Evolutionary conservation across 2,329 filamentous ascomycete species (phyloP).

Genomic region (Canariomyces notabilis): DNA sequence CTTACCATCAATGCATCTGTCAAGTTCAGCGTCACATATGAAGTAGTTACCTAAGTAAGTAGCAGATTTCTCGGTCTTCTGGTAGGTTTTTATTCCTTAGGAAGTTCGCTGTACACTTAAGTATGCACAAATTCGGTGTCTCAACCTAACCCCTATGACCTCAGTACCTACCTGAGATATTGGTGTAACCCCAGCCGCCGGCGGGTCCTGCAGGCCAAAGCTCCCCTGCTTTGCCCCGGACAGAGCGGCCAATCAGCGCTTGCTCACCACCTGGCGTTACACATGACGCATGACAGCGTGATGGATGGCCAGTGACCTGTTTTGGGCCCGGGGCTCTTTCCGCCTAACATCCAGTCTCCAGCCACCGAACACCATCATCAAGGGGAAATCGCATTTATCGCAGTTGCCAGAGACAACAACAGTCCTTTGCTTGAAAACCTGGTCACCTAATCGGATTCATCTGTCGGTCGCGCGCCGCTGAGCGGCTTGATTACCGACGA

Average conservation of each 20-base stretch:
- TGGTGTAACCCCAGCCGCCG: slow-evolving; percentile 1
- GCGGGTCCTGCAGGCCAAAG: slow-evolving; percentile 8
- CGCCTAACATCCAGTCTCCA: background rate
- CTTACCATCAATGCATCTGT: too few relatives aligned
- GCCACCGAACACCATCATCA: background rate
- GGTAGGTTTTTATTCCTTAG: too few relatives aligned
- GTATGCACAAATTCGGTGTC: background rate
- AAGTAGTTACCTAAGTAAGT: too few relatives aligned
- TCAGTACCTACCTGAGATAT: too few relatives aligned
- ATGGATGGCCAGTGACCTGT: background rate
- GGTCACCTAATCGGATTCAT: background rate
- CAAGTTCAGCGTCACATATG: too few relatives aligned
- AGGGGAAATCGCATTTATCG: too few relatives aligned
- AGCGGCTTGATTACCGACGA: slow-evolving; percentile 24
- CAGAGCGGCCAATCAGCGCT: slow-evolving; percentile 13
- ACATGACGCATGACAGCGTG: slow-evolving; percentile 18
- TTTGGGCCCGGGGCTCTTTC: background rate
- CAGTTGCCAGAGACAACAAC: background rate
- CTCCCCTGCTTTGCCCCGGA: background rate
- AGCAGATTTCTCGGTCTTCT: too few relatives aligned
- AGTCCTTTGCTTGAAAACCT: background rate
- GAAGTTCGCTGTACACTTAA: background rate
- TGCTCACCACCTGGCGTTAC: background rate
- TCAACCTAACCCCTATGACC: too few relatives aligned
- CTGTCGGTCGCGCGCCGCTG: slow-evolving; percentile 15